These are phyloP conservation scores for Arthrobotrys sinensis DNA, from an alignment of 2,329 filamentous ascomycete genomes.

Conservation along the genomic window DNA sequence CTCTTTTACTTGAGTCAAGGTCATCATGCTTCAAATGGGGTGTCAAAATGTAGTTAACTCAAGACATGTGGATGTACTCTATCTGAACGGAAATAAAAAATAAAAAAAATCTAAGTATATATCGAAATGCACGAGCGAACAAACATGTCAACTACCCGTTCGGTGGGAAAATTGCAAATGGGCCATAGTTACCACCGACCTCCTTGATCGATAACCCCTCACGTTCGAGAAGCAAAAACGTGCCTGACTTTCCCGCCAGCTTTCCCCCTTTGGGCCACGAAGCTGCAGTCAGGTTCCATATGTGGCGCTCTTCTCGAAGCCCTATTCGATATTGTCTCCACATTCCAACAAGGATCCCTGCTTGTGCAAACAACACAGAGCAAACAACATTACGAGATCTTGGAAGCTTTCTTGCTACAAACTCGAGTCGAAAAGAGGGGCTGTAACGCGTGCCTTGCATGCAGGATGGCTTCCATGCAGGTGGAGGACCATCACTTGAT, in stretches of 20 bases:
- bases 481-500: conserved; percentile 29
- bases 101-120: no score
- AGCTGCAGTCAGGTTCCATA: conserved; percentile 23
- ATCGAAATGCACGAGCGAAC: neutral
- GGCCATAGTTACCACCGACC: neutral
- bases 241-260: conserved; percentile 27
- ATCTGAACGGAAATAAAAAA: no score
- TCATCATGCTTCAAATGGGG: no score
- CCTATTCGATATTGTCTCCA: conserved; percentile 46
- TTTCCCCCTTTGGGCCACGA: conserved; percentile 17
- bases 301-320: conserved; percentile 40
- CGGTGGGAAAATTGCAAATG: conserved; percentile 14
- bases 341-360: conserved; percentile 36
- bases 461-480: conserved; percentile 29
- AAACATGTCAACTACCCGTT: neutral
- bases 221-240: conserved; percentile 15
- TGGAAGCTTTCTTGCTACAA: conserved; percentile 4
- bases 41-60: no score
- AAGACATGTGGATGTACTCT: no score
- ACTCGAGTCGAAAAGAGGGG: conserved; percentile 21
- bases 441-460: conserved; percentile 36
- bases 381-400: conserved; percentile 23
- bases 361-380: conserved; percentile 52
- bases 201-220: conserved; percentile 24
- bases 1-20: no score